These are phyloP conservation scores for Neonectria punicea DNA, from an alignment of 2,329 filamentous ascomycete genomes.

Conservation along the genomic window DNA sequence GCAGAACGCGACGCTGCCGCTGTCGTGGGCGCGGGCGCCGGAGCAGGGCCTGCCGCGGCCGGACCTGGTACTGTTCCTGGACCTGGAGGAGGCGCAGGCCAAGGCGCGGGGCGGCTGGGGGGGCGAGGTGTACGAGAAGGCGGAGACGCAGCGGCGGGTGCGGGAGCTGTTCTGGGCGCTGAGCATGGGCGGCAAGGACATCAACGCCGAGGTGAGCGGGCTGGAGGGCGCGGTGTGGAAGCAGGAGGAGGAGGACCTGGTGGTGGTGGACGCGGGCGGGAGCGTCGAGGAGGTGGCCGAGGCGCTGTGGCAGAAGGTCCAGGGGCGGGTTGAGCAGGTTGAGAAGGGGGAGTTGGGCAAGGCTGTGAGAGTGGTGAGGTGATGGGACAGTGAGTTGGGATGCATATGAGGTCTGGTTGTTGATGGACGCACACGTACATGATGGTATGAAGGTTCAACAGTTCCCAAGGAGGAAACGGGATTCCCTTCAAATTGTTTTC, in stretches of 20 bases:
- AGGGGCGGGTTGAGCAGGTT: conserved; percentile 58
- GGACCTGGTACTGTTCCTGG: conserved; percentile 88
- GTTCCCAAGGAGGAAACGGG: neutral
- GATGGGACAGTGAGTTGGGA: no score
- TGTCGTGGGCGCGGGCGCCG: conserved; percentile 85
- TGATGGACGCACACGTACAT: neutral
- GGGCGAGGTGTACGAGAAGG: conserved; percentile 87
- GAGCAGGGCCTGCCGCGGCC: conserved; percentile 89
- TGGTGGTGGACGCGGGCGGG: conserved; percentile 64
- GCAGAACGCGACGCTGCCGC: conserved; percentile 72
- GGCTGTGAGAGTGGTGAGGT: conserved; percentile 50
- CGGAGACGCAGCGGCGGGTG: conserved; percentile 83
- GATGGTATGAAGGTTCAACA: neutral
- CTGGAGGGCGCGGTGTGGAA: conserved; percentile 48
- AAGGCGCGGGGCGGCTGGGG: conserved; percentile 86
- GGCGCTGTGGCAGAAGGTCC: conserved; percentile 64
- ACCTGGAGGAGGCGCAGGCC: conserved; percentile 79
- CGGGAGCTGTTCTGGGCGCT: conserved; percentile 75
- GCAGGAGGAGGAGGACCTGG: conserved; percentile 64
- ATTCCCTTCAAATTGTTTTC: neutral
- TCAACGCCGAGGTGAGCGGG: conserved; percentile 38
- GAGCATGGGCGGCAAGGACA: conserved; percentile 57
- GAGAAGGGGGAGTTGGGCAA: conserved; percentile 61
- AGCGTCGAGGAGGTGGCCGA: conserved; percentile 67
- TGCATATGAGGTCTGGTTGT: neutral